Conservation (phyloP, 371 early-diverging fungal genomes). For the Aphelidium insulamus region DNA sequence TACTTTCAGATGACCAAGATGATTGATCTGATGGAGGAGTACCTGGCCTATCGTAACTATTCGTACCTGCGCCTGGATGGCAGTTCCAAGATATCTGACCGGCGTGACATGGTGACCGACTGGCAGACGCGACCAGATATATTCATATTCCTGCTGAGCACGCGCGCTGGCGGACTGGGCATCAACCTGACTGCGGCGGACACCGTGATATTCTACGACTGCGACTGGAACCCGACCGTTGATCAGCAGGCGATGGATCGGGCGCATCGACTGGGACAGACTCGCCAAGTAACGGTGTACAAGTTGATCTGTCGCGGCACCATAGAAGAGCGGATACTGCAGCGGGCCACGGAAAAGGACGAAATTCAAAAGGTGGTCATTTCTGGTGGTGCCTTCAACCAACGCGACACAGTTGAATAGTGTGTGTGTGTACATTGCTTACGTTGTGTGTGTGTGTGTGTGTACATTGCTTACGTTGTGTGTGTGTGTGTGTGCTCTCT, state of each 20-base stretch:
- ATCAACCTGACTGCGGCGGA: conserved; percentile 98
- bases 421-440: background rate
- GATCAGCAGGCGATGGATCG: conserved; percentile 98
- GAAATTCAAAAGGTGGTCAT: conserved; percentile 95
- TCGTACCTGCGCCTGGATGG: conserved; percentile 90
- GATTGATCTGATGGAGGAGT: conserved; percentile 95
- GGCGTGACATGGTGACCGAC: conserved; percentile 79
- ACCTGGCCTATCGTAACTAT: conserved; percentile 67
- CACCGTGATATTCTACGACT: conserved; percentile 97
- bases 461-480: too few relatives aligned
- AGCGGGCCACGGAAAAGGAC: conserved; percentile 82
- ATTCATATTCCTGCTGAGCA: conserved; percentile 92
- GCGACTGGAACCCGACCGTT: conserved; percentile 97
- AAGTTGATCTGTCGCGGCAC: conserved; percentile 72
- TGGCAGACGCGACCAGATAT: conserved; percentile 77
- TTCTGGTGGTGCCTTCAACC: conserved; percentile 84
- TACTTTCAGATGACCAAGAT: conserved; percentile 98
- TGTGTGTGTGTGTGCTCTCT: too few relatives aligned
- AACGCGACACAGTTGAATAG: conserved; percentile 7
- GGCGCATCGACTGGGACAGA: conserved; percentile 94
- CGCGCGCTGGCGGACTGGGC: conserved; percentile 97
- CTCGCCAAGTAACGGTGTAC: conserved; percentile 84
- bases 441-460: too few relatives aligned
- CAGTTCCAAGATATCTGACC: conserved; percentile 67
- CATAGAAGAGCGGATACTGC: conserved; percentile 75